Conservation (phyloP, 164 flowering plant genomes). For the Akebia trifoliata region DNA sequence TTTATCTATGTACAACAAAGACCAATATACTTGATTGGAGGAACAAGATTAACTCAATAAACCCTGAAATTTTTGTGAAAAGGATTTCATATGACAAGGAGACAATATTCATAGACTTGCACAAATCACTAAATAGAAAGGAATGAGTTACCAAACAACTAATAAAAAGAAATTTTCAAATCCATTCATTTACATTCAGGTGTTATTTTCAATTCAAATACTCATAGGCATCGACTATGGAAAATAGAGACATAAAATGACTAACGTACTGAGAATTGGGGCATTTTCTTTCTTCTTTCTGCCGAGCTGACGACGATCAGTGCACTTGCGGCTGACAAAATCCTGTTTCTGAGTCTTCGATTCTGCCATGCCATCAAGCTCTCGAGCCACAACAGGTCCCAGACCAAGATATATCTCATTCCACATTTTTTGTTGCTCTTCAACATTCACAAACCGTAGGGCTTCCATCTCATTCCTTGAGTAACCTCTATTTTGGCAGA, state of each 20-base stretch:
- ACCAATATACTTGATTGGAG: too few relatives aligned
- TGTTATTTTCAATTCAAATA: background rate
- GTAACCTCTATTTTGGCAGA: slow-evolving; percentile 26
- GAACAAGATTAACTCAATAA: too few relatives aligned
- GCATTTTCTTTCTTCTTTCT: slow-evolving; percentile 16
- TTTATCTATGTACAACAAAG: too few relatives aligned
- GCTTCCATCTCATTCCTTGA: slow-evolving; percentile 54
- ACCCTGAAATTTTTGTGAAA: too few relatives aligned
- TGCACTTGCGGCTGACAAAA: background rate
- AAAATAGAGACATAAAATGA: background rate
- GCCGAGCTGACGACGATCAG: slow-evolving; percentile 14
- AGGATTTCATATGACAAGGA: too few relatives aligned
- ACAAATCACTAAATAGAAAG: too few relatives aligned
- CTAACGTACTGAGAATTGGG: slow-evolving; percentile 25
- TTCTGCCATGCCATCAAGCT: slow-evolving; percentile 36
- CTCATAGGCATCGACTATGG: background rate
- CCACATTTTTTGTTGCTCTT: slow-evolving; percentile 57
- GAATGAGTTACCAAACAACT: too few relatives aligned
- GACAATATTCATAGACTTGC: too few relatives aligned
- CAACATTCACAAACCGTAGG: slow-evolving; percentile 42
- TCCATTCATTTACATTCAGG: too few relatives aligned
- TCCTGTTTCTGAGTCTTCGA: slow-evolving; percentile 25
- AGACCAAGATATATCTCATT: slow-evolving; percentile 45
- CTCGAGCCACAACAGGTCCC: slow-evolving; percentile 33
- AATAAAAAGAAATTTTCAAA: too few relatives aligned